phyloP scores from a whole-genome alignment of 208 protist genomes.

The Leishmania gerbilli region DNA sequence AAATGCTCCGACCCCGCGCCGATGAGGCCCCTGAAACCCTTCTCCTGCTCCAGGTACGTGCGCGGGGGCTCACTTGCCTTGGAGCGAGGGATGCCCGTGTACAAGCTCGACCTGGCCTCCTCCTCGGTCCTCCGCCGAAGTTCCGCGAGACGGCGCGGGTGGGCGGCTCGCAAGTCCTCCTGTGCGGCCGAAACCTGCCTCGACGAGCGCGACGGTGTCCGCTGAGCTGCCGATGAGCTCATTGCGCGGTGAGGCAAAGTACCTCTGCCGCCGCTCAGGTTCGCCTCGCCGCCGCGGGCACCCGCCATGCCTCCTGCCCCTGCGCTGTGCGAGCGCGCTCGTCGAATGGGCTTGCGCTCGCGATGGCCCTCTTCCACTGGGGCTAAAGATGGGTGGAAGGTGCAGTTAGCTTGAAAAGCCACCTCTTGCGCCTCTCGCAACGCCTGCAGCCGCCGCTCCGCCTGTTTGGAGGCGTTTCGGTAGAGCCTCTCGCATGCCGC shows the following conservation, averaged over 20 bases:
- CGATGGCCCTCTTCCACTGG: background rate
- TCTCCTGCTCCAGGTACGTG: constrained; percentile 41
- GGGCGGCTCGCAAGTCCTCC: constrained; percentile 4
- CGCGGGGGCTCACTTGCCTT: constrained; percentile 31
- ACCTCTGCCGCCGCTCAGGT: background rate
- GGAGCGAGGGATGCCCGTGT: constrained; percentile 15
- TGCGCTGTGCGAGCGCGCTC: background rate
- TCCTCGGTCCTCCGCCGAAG: constrained; percentile 31
- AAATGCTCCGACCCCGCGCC: constrained; percentile 45
- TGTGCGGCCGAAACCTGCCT: constrained; percentile 10
- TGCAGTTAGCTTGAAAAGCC: constrained; percentile 20
- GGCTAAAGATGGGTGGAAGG: constrained; percentile 22
- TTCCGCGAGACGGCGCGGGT: constrained; percentile 10
- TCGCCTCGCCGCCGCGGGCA: background rate
- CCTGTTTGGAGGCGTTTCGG: constrained; percentile 15
- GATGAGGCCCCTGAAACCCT: constrained; percentile 46
- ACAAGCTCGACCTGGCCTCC: constrained; percentile 6
- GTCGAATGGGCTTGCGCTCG: constrained; percentile 2
- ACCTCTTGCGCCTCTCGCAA: constrained; percentile 20
- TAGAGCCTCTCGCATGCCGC: constrained; percentile 29
- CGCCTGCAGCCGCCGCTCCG: constrained; percentile 18
- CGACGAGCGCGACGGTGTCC: constrained; percentile 10
- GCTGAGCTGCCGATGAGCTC: background rate
- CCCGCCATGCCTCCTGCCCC: background rate
- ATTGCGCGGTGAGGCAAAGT: background rate